phyloP scores from a whole-genome alignment of 1,284 basidiomycete species.

The Melanopsichium pennsylvanicum region DNA sequence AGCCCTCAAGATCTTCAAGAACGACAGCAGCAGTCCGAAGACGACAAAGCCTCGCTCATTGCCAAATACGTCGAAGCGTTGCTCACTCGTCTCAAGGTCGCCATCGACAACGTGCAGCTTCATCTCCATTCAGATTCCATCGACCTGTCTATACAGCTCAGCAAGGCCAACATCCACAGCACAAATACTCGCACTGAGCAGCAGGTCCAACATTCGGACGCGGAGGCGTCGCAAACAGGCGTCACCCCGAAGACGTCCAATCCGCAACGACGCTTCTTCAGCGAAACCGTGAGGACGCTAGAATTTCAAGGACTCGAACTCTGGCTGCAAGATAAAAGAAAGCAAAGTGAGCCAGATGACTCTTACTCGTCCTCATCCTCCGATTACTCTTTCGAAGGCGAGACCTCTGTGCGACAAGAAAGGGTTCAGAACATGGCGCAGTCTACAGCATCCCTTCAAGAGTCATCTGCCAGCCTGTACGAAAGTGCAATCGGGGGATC shows the following conservation, averaged over 20 bases:
- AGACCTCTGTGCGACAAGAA: neutral
- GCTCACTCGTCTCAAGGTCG: conserved; percentile 46
- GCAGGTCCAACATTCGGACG: neutral
- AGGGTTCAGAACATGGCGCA: neutral
- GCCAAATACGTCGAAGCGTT: conserved; percentile 49
- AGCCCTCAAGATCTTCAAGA: conserved; percentile 5
- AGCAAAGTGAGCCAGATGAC: neutral
- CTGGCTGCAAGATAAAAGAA: conserved; percentile 16
- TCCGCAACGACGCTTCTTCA: conserved; percentile 5
- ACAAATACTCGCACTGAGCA: conserved; percentile 29
- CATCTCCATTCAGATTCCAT: conserved; percentile 13
- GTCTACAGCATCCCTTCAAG: conserved; percentile 17
- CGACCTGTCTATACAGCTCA: conserved; percentile 28
- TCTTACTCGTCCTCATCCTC: conserved; percentile 23
- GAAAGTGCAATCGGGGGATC: conserved; percentile 31
- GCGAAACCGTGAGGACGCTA: conserved; percentile 24
- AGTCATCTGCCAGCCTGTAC: conserved; percentile 41
- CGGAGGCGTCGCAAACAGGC: no score
- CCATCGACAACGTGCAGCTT: conserved; percentile 23
- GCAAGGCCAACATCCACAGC: conserved; percentile 15
- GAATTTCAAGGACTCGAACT: conserved; percentile 18
- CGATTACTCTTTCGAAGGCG: conserved; percentile 8
- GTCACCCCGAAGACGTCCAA: no score
- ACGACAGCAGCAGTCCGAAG: neutral
- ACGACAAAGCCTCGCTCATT: conserved; percentile 32